Evolutionary conservation across 2,329 filamentous ascomycete genomes (phyloP), one percentile per base, ranked within the genome.

Genomic region (Aureobasidium subglaciale): DNA sequence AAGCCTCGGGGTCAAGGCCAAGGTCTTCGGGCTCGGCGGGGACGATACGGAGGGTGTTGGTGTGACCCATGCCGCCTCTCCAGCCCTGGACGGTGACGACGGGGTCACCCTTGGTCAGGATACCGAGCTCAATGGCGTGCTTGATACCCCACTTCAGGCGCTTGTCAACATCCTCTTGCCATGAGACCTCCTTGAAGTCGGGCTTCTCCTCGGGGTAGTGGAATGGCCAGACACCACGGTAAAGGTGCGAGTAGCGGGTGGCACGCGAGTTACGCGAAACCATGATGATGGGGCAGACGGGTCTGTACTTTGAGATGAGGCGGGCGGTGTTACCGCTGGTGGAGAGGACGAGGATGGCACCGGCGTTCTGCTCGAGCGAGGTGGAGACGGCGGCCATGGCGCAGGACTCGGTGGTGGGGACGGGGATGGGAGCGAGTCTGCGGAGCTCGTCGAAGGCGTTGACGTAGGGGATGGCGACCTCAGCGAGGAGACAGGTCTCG

Each of bases 211-310:
- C 88, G 54, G 86, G 83, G 81, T 96, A 97, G 68, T 87, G 80
- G 87, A 99, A 99, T 58, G 93, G 93, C 72, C 96, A 99, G 60
- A 99, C 92, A 66, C 93, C 93, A 70, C 93, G 92, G 79, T 96
- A 97, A 72, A 99, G 76, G 74, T 99, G 93, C 63, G 85, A 87
- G 75, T 93, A 97, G 63, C 93, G 83, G 59, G 90, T 87, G 52
- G 93, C 89, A 62, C 82, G 84, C 46, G 84, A 76, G 72, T 87
- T 96, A 67, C 93, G 87, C 62, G 92, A 96, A 62, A 99, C 88
- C 92, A 97, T 97, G 80, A 99, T 92, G 77, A 99, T 96, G 65
- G 93, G 93, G 83, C 92, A 97, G 62, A 97, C 91, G 50, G 93
- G 93, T 69, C 93, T 88, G 80, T 96, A 99, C 80, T 99, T 99